phyloP scores from a whole-genome alignment of 371 early-diverging fungal genomes.

The Mucor plumbeus region DNA sequence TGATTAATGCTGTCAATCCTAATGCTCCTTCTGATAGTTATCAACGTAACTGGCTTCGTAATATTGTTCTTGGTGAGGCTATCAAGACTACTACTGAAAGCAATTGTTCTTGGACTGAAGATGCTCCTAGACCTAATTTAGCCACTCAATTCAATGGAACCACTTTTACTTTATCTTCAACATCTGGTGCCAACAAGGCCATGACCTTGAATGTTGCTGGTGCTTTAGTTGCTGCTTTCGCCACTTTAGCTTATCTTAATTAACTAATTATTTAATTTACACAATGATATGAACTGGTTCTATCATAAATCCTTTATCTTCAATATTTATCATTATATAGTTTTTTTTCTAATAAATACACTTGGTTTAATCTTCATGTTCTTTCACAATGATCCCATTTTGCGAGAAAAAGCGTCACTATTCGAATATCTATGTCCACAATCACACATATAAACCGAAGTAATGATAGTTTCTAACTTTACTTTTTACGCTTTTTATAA shows the following conservation, averaged over 20 bases:
- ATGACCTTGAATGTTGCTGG: not conserved
- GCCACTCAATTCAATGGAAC: constrained; percentile 51
- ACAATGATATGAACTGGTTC: not conserved
- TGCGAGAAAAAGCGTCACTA: too few relatives aligned
- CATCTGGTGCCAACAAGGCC: not conserved
- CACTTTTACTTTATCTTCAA: constrained; percentile 18
- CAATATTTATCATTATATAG: not conserved
- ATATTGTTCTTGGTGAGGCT: constrained; percentile 61
- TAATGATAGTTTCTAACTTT: too few relatives aligned
- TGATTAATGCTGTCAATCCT: constrained; percentile 69
- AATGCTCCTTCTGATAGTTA: constrained; percentile 55
- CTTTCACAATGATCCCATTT: not conserved
- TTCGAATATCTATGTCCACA: too few relatives aligned
- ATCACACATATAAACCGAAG: too few relatives aligned
- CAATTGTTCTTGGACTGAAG: constrained; percentile 64
- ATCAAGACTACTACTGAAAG: constrained; percentile 47
- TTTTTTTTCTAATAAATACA: too few relatives aligned
- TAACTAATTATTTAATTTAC: not conserved
- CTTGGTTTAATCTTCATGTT: not conserved
- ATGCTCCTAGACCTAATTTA: constrained; percentile 52
- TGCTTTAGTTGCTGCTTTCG: constrained; percentile 5
- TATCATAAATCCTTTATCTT: not conserved
- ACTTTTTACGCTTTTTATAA: too few relatives aligned
- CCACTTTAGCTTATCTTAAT: constrained; percentile 5
- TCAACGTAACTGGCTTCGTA: constrained; percentile 70